Evolutionary conservation across 2,329 filamentous ascomycete genomes (phyloP).

Genomic region (Colletotrichum abscissum): DNA sequence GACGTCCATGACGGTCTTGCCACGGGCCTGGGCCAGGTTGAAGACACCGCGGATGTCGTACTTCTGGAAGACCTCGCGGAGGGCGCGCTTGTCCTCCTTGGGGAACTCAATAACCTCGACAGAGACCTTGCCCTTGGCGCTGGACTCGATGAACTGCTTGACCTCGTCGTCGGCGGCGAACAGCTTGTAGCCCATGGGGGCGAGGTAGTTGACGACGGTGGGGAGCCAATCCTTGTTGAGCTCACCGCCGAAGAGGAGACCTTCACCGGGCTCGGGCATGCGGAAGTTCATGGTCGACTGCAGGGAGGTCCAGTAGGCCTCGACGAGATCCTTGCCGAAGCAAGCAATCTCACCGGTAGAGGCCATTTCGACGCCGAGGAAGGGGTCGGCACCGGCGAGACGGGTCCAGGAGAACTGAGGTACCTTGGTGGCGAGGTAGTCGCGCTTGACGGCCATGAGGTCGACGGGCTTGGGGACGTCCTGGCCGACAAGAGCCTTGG

Average conservation of each 20-base stretch:
- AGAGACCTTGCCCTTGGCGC: conserved; percentile 71
- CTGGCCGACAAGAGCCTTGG: conserved; percentile 88
- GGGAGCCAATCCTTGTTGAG: conserved; percentile 76
- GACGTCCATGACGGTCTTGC: conserved; percentile 86
- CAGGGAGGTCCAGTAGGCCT: conserved; percentile 97
- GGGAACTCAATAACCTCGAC: conserved; percentile 98
- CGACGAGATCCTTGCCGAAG: conserved; percentile 94
- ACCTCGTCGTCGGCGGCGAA: conserved; percentile 85
- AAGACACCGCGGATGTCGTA: conserved; percentile 96
- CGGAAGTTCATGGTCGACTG: conserved; percentile 99
- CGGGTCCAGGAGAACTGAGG: conserved; percentile 99
- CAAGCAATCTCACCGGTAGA: conserved; percentile 98
- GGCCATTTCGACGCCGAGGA: conserved; percentile 97
- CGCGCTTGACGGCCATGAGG: conserved; percentile 87
- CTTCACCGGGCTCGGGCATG: conserved; percentile 92
- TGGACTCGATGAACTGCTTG: conserved; percentile 84
- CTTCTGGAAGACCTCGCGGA: conserved; percentile 96
- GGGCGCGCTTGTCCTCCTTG: conserved; percentile 92
- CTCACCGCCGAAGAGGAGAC: conserved; percentile 94
- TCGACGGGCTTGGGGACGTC: conserved; percentile 87
- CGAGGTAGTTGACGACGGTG: conserved; percentile 85
- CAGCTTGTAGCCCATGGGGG: conserved; percentile 93
- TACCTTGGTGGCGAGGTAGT: conserved; percentile 97
- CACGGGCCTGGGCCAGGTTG: conserved; percentile 88
- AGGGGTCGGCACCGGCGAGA: conserved; percentile 95